A percentile compares a stretch with the other conserved stretches of the same genome.
Conservation (phyloP, 768 basidiomycete species). For the Lentinula detonsa region DNA sequence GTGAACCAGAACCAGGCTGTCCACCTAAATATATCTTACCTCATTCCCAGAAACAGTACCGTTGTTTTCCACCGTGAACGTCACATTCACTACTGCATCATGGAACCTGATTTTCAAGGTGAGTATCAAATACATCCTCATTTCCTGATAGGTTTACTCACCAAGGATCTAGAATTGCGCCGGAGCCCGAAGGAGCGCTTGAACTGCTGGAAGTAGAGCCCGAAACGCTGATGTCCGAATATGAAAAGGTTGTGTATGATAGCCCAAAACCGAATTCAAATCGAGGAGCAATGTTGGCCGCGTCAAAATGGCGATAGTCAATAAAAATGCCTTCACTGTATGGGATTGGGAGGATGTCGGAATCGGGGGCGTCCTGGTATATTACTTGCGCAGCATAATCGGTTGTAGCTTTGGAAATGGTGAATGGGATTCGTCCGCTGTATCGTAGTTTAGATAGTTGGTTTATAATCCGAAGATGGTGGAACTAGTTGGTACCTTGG, state of each 20-base stretch:
- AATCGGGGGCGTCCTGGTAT: constrained; percentile 17
- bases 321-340: constrained; percentile 56
- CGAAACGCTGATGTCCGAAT: constrained; percentile 30
- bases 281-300: constrained; percentile 18
- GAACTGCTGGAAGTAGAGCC: constrained; percentile 33
- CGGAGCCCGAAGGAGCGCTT: constrained; percentile 36
- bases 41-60: constrained; percentile 50
- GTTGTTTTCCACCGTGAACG: constrained; percentile 47
- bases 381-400: constrained; percentile 56
- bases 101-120: constrained; percentile 34
- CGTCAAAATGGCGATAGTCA: constrained; percentile 34
- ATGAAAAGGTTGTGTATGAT: constrained; percentile 44
- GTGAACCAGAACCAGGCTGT: neutral
- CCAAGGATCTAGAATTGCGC: constrained; percentile 49
- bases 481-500: constrained; percentile 33
- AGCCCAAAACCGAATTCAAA: constrained; percentile 45
- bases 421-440: constrained; percentile 41
- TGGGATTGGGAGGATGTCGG: constrained; percentile 38
- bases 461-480: neutral
- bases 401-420: constrained; percentile 44
- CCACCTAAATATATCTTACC: constrained; percentile 22
- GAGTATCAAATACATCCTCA: neutral
- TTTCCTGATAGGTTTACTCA: constrained; percentile 11
- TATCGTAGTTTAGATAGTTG: neutral
- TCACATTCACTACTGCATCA: constrained; percentile 42